Conservation (phyloP, 129 eudicot species). For the Calendula officinalis region DNA sequence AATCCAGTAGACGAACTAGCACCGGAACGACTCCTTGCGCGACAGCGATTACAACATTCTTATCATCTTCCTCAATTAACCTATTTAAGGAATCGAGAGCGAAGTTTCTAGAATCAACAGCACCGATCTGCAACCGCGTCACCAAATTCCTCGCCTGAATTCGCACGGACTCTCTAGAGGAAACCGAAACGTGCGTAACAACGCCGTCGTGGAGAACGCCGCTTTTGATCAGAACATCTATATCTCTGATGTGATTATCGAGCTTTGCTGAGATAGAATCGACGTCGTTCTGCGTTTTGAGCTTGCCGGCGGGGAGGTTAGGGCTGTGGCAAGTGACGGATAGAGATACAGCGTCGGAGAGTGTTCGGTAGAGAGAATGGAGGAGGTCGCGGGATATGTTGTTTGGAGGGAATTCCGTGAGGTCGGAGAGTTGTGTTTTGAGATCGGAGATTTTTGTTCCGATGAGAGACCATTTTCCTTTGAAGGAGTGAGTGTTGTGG, state of each 20-base stretch:
- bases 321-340: slow-evolving; percentile 40
- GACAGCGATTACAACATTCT: slow-evolving; percentile 56
- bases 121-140: slow-evolving; percentile 71
- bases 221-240: slow-evolving; percentile 35
- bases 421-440: slow-evolving; percentile 35
- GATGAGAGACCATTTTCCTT: slow-evolving; percentile 55
- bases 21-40: slow-evolving; percentile 71
- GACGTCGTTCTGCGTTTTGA: slow-evolving; percentile 68
- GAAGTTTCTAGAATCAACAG: slow-evolving; percentile 43
- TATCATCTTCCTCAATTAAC: slow-evolving; percentile 54
- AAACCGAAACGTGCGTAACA: neutral
- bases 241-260: slow-evolving; percentile 40
- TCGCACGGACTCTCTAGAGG: slow-evolving; percentile 39
- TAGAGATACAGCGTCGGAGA: slow-evolving; percentile 39
- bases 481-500: slow-evolving; percentile 38
- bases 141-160: slow-evolving; percentile 46
- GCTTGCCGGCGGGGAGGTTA: slow-evolving; percentile 53
- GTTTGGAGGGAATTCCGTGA: slow-evolving; percentile 29
- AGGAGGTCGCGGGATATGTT: slow-evolving; percentile 43
- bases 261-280: slow-evolving; percentile 49
- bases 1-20: slow-evolving; percentile 50
- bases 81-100: slow-evolving; percentile 45
- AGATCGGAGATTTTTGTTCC: slow-evolving; percentile 45
- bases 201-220: slow-evolving; percentile 39
- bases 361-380: slow-evolving; percentile 41